phyloP scores from a whole-genome alignment of 108 stramenopile species.

The Nitzschia sp. region DNA sequence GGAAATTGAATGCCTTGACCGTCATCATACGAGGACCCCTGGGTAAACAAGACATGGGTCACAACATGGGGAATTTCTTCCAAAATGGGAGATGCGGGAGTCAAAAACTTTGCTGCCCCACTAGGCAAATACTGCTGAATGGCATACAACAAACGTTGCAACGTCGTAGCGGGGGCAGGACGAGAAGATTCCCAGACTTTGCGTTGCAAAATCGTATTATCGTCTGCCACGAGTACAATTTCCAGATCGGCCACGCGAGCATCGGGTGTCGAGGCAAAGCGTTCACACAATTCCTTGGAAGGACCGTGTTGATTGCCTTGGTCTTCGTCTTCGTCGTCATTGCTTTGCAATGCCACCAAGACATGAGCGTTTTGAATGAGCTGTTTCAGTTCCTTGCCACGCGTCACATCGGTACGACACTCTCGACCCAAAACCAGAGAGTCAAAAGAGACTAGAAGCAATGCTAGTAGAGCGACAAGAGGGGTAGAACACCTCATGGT shows the following conservation, averaged over 20 bases:
- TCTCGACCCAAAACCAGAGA: no score
- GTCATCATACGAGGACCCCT: background rate
- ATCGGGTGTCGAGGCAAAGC: constrained; percentile 7
- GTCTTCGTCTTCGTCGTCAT: background rate
- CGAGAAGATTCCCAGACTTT: constrained; percentile 5
- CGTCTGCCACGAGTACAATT: constrained; percentile 20
- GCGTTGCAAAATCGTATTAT: constrained; percentile 19
- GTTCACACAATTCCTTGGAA: constrained; percentile 17
- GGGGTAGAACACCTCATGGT: no score
- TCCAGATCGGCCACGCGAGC: constrained; percentile 16
- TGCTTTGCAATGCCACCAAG: background rate
- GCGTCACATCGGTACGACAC: background rate
- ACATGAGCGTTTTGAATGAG: constrained; percentile 1
- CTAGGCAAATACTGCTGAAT: background rate
- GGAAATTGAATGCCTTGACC: background rate
- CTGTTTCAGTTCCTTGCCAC: constrained; percentile 28
- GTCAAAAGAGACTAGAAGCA: no score
- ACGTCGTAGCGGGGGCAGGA: background rate
- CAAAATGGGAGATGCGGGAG: background rate
- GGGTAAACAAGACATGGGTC: constrained; percentile 13
- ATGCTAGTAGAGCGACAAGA: no score
- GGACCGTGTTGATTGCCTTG: background rate
- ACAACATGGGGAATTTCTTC: background rate
- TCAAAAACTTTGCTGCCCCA: background rate
- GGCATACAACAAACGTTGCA: background rate